Conservation (phyloP, 2,329 filamentous ascomycete genomes). For the Trichophyton verrucosum region DNA sequence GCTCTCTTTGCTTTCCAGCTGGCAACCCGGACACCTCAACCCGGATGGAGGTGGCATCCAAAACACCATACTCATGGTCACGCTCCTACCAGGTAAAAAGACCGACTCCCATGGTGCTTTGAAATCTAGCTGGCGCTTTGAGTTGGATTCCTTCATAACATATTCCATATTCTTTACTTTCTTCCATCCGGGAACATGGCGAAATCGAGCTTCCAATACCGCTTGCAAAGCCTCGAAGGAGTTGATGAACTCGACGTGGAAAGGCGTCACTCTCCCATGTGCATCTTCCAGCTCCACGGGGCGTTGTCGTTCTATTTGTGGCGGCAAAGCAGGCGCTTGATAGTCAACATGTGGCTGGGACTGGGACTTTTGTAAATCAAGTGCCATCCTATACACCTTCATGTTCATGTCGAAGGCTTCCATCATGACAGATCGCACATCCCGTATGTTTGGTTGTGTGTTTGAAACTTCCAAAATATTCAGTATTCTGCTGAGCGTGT, state of each 20-base stretch:
- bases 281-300: constrained; percentile 9
- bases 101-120: constrained; percentile 5
- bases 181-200: constrained; percentile 5
- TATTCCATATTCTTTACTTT: constrained; percentile 7
- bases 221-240: constrained; percentile 10
- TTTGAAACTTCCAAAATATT: not conserved
- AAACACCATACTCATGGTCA: constrained; percentile 11
- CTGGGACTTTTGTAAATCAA: constrained; percentile 7
- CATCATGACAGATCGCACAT: constrained; percentile 2
- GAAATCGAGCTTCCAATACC: constrained; percentile 8
- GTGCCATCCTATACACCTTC: constrained; percentile 4
- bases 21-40: constrained; percentile 6
- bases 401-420: constrained; percentile 7
- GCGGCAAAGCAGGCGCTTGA: constrained; percentile 1
- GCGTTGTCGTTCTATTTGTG: constrained; percentile 5
- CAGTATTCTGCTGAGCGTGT: not conserved
- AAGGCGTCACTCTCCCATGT: constrained; percentile 7
- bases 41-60: not conserved
- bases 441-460: not conserved
- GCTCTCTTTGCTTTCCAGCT: not conserved
- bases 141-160: constrained; percentile 6
- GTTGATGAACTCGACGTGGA: constrained; percentile 10
- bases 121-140: constrained; percentile 4
- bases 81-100: constrained; percentile 8
- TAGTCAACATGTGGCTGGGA: not conserved